A percentile compares a stretch with the other conserved stretches of the same genome.
phyloP scores from a whole-genome alignment of 2,329 filamentous ascomycete genomes.

The Xylaria arbuscula region DNA sequence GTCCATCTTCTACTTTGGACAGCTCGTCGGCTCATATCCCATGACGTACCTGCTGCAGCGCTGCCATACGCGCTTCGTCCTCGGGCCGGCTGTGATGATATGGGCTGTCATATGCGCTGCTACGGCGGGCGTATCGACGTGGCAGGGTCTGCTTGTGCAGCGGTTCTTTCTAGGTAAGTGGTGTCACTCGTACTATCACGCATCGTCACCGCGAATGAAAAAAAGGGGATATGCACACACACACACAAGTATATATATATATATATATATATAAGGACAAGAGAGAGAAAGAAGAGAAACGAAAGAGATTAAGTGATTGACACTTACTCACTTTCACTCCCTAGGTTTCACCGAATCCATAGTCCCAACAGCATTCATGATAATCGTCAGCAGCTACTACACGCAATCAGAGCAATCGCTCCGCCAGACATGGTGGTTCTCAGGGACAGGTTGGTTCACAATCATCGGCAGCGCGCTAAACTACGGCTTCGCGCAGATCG shows the following conservation, averaged over 20 bases:
- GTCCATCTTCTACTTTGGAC: conserved; percentile 83
- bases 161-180: conserved; percentile 66
- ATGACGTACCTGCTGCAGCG: conserved; percentile 77
- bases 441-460: conserved; percentile 67
- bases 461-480: conserved; percentile 73
- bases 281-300: background rate
- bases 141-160: conserved; percentile 73
- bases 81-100: conserved; percentile 71
- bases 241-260: too few species aligned
- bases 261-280: too few species aligned
- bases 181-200: too few species aligned
- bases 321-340: background rate
- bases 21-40: conserved; percentile 78
- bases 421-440: conserved; percentile 76
- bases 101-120: conserved; percentile 76
- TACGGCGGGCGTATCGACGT: conserved; percentile 73
- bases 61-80: conserved; percentile 71
- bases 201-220: too few species aligned
- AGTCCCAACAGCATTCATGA: conserved; percentile 75
- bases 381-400: conserved; percentile 70
- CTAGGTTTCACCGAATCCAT: conserved; percentile 69
- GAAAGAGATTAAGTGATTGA: too few species aligned
- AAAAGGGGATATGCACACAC: too few species aligned
- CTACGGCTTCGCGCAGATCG: conserved; percentile 75
- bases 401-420: conserved; percentile 73